Conservation (phyloP, 23 red algal species). For the Gracilaria gracilis region DNA sequence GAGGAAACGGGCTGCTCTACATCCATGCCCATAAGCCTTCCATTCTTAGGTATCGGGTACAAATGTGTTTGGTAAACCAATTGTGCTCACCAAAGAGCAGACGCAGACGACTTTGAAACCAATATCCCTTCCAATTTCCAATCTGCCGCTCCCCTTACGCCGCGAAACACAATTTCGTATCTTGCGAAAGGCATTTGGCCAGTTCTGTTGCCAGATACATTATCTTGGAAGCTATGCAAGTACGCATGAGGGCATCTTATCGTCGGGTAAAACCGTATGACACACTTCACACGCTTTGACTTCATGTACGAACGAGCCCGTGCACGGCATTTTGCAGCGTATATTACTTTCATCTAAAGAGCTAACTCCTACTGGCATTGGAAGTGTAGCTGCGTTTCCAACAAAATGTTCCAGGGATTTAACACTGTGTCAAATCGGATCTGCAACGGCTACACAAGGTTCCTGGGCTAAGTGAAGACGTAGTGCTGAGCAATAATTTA, state of each 20-base stretch:
- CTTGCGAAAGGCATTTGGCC: too few relatives aligned
- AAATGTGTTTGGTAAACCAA: not conserved
- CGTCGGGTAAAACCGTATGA: too few relatives aligned
- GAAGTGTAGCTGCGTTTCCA: constrained; percentile 1
- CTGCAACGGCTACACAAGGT: not conserved
- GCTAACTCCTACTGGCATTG: not conserved
- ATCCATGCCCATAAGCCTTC: not conserved
- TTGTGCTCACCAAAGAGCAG: not conserved
- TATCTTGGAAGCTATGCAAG: too few relatives aligned
- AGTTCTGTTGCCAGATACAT: too few relatives aligned
- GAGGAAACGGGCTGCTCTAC: too few relatives aligned
- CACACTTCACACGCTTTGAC: too few relatives aligned
- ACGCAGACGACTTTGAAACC: not conserved
- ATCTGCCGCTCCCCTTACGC: not conserved
- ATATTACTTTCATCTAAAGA: constrained; percentile 9
- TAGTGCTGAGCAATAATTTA: too few relatives aligned
- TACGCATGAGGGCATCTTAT: too few relatives aligned
- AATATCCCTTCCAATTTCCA: not conserved
- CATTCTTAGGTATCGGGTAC: not conserved
- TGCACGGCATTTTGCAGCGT: not conserved
- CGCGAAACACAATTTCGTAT: not conserved
- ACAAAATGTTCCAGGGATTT: not conserved
- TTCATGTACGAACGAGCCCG: not conserved
- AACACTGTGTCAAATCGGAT: not conserved
- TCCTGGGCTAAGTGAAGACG: not conserved